Conservation (phyloP, 257 asterid genomes). For the Plantago ovata region DNA sequence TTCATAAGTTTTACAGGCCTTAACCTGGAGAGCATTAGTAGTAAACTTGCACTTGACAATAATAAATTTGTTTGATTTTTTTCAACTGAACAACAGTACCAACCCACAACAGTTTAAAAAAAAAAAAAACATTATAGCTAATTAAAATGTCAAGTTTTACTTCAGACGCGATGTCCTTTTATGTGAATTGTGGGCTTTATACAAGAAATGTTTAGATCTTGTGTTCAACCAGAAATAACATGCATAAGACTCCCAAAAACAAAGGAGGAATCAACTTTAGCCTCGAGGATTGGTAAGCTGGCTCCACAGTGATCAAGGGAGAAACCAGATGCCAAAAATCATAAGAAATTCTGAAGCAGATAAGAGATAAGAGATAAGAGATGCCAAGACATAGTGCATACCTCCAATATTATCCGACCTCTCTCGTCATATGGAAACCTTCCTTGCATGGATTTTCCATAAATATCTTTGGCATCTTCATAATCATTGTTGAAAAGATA, state of each 20-base stretch:
- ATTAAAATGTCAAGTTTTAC: too few species aligned
- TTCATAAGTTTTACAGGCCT: too few species aligned
- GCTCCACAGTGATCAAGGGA: not conserved
- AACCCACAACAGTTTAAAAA: too few species aligned
- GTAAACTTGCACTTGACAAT: too few species aligned
- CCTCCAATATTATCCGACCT: constrained; percentile 96
- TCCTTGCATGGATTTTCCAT: constrained; percentile 82
- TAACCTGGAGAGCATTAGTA: too few species aligned
- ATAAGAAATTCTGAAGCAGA: not conserved
- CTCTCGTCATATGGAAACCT: constrained; percentile 94
- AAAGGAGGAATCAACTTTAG: not conserved
- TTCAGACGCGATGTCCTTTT: too few species aligned
- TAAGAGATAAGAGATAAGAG: constrained; percentile 6
- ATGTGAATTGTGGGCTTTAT: too few species aligned
- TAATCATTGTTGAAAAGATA: constrained; percentile 90
- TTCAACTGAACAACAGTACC: too few species aligned
- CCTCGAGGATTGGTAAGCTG: not conserved
- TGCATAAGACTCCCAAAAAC: not conserved
- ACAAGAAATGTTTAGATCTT: too few species aligned
- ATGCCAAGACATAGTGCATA: constrained; percentile 35
- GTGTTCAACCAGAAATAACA: too few species aligned
- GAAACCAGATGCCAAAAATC: constrained; percentile 9
- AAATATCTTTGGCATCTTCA: constrained; percentile 88
- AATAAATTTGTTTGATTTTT: too few species aligned
- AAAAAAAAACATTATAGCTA: too few species aligned